Percentiles rank a stretch among this genome's conserved stretches.
phyloP scores from a whole-genome alignment of 1,284 basidiomycete species.

The Abortiporus biennis region DNA sequence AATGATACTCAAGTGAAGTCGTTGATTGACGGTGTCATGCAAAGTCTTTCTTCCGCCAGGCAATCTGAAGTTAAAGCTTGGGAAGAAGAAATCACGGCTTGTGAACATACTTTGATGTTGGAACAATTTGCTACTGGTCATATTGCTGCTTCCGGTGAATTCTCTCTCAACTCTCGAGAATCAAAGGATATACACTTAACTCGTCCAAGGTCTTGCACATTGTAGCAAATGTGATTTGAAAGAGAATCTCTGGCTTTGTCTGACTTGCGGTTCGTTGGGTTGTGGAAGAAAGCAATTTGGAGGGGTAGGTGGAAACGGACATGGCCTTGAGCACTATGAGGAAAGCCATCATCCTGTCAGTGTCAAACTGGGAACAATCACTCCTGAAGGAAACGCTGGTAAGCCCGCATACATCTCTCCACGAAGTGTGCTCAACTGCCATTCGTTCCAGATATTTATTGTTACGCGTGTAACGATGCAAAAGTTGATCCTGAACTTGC shows the following conservation, averaged over 20 bases:
- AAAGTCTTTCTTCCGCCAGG: slow-evolving; percentile 81
- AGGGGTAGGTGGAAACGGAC: slow-evolving; percentile 84
- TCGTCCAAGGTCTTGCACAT: slow-evolving; percentile 65
- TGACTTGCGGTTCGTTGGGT: slow-evolving; percentile 91
- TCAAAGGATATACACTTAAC: background rate
- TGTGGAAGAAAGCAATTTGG: slow-evolving; percentile 90
- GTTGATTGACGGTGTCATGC: slow-evolving; percentile 72
- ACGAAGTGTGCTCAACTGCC: background rate
- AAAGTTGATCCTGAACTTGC: slow-evolving; percentile 78
- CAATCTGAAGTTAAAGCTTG: slow-evolving; percentile 95
- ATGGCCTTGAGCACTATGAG: slow-evolving; percentile 82
- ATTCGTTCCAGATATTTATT: slow-evolving; percentile 74
- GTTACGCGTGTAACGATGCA: slow-evolving; percentile 89
- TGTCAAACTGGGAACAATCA: slow-evolving; percentile 96
- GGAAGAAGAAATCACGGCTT: slow-evolving; percentile 90
- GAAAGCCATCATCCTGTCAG: slow-evolving; percentile 77
- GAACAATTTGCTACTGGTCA: slow-evolving; percentile 54
- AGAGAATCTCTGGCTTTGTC: slow-evolving; percentile 92
- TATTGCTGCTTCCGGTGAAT: slow-evolving; percentile 47
- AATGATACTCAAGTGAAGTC: slow-evolving; percentile 41
- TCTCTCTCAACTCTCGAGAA: background rate
- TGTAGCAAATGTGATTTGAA: slow-evolving; percentile 78
- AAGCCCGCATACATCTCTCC: slow-evolving; percentile 3
- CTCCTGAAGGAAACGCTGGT: slow-evolving; percentile 90
- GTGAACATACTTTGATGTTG: slow-evolving; percentile 83